A percentile compares a stretch with the other conserved stretches of the same genome.
These are phyloP conservation scores for Diospyros kaki DNA, from an alignment of 148 eudicot genomes.

Conservation along the genomic window DNA sequence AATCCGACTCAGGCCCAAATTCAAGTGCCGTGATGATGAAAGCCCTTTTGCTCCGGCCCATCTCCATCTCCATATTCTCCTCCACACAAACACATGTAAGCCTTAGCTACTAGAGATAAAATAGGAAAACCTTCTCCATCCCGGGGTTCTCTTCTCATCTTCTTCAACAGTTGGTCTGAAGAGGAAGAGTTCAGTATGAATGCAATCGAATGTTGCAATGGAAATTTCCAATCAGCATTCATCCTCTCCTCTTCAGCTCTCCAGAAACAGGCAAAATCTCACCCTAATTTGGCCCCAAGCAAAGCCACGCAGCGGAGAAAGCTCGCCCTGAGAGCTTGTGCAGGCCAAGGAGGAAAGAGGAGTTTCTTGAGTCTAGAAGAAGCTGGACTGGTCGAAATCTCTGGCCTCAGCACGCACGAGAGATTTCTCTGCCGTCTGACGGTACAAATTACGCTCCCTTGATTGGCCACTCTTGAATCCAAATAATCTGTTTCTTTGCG, in stretches of 20 bases:
- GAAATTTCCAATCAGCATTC: conserved; percentile 8
- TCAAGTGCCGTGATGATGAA: no score
- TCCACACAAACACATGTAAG: no score
- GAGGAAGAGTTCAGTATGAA: conserved; percentile 14
- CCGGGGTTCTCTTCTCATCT: not conserved
- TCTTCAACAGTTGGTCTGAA: not conserved
- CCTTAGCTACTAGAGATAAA: no score
- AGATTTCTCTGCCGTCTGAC: conserved; percentile 86
- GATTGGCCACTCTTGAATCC: no score
- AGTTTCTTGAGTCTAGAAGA: conserved; percentile 76
- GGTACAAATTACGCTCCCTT: conserved; percentile 22
- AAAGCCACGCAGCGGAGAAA: conserved; percentile 8
- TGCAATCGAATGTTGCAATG: conserved; percentile 14
- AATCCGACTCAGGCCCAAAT: no score
- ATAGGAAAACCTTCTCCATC: no score
- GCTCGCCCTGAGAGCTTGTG: conserved; percentile 29
- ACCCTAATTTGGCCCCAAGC: not conserved
- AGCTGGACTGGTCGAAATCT: conserved; percentile 87
- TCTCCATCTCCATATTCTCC: no score
- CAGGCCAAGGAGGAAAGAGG: conserved; percentile 25
- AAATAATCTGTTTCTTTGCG: not conserved
- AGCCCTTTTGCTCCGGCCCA: no score
- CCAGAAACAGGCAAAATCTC: not conserved
- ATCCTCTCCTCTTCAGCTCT: not conserved
- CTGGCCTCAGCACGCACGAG: conserved; percentile 76